Base-by-base conservation (phyloP, 2,329 filamentous ascomycete species). In the Aspergillus luchuensis region DNA sequence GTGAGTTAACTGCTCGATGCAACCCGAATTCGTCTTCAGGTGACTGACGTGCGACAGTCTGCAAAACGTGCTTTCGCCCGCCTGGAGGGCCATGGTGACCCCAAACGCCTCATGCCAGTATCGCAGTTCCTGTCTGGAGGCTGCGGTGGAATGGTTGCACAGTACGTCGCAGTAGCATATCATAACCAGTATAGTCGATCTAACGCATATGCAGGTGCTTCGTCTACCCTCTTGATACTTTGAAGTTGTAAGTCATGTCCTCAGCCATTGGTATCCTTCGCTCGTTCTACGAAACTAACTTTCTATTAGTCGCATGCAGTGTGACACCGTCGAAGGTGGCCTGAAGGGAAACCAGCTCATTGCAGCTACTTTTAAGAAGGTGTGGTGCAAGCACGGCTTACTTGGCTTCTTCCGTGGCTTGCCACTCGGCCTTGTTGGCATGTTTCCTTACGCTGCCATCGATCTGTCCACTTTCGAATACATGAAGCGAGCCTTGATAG, bases 371-470 rank as follows among this genome's bases (percentile, higher is more conserved):
- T 91, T 91, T 2, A 84, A 86, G 73, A 96, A 92, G 74, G 97
- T 99, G 89, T 92, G 89, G 82, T 84, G 83, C 43, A 85, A 88
- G 61, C 90, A 91, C 60, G 91, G 91, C 21, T 67, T 93, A 28
- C 82, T 85, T 33, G 84, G 91, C 6, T 94, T 92, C 64, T 99
- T 98, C 76, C 91, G 94, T 57, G 95, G 95, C 43, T 84, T 99
- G 36, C 93, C 92, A 0, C 95, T 98, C 86, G 95, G 95, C 15
- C 84, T 99, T 4, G 80, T 97, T 54, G 95, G 95, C 74, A 97
- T 98, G 88, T 99, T 99, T 71, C 95, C 95, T 0, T 99, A 98
- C 76, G 94, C 92, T 45, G 95, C 95, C 53, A 96, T 99, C 72
- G 95, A 99, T 73, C 89, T 99, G 71, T 92, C 91, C 66, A 97